phyloP scores from a whole-genome alignment of 1,284 basidiomycete species.

The Ustilago bromivora region DNA sequence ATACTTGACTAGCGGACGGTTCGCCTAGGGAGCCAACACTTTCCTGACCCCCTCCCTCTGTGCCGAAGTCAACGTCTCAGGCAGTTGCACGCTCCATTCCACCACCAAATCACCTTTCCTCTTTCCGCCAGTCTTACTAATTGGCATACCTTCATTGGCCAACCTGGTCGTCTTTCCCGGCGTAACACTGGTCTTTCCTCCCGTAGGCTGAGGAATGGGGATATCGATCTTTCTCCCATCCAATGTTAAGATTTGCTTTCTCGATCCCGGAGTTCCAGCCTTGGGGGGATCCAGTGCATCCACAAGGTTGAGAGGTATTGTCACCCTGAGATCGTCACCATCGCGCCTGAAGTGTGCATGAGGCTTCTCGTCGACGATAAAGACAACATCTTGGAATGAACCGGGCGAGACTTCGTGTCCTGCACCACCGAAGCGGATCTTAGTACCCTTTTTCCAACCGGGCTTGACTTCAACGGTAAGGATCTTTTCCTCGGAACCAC shows the following conservation, averaged over 20 bases:
- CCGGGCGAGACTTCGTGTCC: constrained; percentile 66
- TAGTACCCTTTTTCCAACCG: constrained; percentile 69
- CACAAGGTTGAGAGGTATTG: constrained; percentile 55
- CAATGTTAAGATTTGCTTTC: constrained; percentile 55
- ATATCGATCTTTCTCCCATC: constrained; percentile 63
- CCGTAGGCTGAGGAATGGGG: constrained; percentile 55
- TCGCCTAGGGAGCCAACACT: constrained; percentile 43
- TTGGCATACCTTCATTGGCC: constrained; percentile 68
- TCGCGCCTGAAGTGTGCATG: constrained; percentile 61
- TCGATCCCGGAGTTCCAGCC: constrained; percentile 50
- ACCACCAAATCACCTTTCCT: constrained; percentile 67
- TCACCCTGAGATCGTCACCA: constrained; percentile 63
- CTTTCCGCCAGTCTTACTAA: constrained; percentile 63
- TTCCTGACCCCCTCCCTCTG: constrained; percentile 58
- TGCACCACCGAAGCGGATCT: constrained; percentile 65
- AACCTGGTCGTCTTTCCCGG: constrained; percentile 65
- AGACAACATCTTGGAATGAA: constrained; percentile 66
- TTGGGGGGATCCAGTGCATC: constrained; percentile 67
- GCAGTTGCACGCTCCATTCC: constrained; percentile 65
- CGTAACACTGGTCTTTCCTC: constrained; percentile 53
- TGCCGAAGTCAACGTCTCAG: constrained; percentile 52
- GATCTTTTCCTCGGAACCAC: constrained; percentile 87
- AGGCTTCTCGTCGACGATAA: constrained; percentile 68
- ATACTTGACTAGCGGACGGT: neutral
- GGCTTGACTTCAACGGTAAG: constrained; percentile 72